Base-by-base conservation (phyloP, 345 rosid species). In the Lepidium aucheri region DNA sequence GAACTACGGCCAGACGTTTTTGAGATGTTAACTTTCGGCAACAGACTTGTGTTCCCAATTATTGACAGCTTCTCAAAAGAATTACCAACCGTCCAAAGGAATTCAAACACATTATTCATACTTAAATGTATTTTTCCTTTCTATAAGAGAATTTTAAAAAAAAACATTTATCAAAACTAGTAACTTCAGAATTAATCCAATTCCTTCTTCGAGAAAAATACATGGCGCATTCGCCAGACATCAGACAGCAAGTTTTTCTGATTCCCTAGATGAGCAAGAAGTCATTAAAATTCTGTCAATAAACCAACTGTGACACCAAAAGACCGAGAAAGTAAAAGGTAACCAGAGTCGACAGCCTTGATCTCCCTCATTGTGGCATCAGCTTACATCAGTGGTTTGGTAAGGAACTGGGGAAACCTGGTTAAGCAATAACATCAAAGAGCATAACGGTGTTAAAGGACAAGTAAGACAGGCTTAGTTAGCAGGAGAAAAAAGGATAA, bases 271-370 rank as follows among this genome's bases (percentile, higher is more conserved):
- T 24, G 11, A 41, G 46, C 44, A 38, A 42, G 5, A 73, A 63
- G 53, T 40, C 40, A 28, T 71, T 44, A 70, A 17, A 44, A 30
- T 3, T 43, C 8, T 26, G 41, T 32, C 12, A 5, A 7, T 22
- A 15, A 8, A 33, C 39, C 10, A 59, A 18, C 1, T 12, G 2
- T 30, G 53, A 46, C 50, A 20, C 22, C 22, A 5, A 0, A 22
- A 33, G 50, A 16, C 14, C 3, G 53, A 20, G 28, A 63, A 41
- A 22, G 7, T 15, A 72, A 44, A 3, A 53, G 57, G 85, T 26
- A 64, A 93, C 97, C 97, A 81, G 95, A 92, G 75, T 86, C 95
- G 33, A 93, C 96, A 1, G 95, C 94, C 66, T 87, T 92, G 40
- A 89, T 89, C 71, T 93, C 97, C 80, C 98, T 85, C 50, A 17